Conservation (phyloP, 2,329 filamentous ascomycete genomes). For the Juglanconis oblonga region DNA sequence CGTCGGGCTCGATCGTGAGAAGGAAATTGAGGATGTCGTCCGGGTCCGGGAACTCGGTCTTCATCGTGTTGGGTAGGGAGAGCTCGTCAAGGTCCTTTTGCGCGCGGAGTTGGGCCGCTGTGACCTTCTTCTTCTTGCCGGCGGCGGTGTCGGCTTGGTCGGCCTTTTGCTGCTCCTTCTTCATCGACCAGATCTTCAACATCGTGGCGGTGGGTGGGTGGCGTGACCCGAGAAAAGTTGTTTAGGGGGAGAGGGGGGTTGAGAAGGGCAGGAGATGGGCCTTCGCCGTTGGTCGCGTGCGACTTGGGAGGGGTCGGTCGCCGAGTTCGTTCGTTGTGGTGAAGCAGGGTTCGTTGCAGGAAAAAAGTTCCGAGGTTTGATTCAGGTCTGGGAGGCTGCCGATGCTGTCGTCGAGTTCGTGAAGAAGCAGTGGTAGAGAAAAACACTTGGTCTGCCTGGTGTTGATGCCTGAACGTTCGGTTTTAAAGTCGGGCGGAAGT, state of each 20-base stretch:
- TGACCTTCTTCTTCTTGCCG: constrained; percentile 97
- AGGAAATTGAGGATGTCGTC: constrained; percentile 85
- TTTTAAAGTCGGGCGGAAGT: background rate
- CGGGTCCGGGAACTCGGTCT: constrained; percentile 74
- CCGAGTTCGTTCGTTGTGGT: too few relatives aligned
- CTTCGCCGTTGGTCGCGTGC: background rate
- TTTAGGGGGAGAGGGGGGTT: background rate
- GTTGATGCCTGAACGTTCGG: background rate
- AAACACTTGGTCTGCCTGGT: background rate
- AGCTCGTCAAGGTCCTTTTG: constrained; percentile 90
- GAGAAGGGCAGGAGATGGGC: background rate
- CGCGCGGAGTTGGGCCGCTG: constrained; percentile 88
- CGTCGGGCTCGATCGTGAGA: constrained; percentile 79
- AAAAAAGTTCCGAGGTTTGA: too few relatives aligned
- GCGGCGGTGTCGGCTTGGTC: constrained; percentile 73
- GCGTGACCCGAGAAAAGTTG: background rate
- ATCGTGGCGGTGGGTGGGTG: constrained; percentile 55
- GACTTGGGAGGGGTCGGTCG: background rate
- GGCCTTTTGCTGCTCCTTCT: constrained; percentile 95
- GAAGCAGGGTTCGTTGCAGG: background rate
- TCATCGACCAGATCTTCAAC: constrained; percentile 99
- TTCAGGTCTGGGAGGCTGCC: too few relatives aligned
- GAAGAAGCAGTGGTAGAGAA: background rate
- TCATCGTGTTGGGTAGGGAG: constrained; percentile 75
- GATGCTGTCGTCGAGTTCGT: background rate